Percentiles rank a stretch among this genome's conserved stretches.
These are phyloP conservation scores for Rutstroemia sp. DNA, from an alignment of 2,329 filamentous ascomycete species.

Conservation along the genomic window DNA sequence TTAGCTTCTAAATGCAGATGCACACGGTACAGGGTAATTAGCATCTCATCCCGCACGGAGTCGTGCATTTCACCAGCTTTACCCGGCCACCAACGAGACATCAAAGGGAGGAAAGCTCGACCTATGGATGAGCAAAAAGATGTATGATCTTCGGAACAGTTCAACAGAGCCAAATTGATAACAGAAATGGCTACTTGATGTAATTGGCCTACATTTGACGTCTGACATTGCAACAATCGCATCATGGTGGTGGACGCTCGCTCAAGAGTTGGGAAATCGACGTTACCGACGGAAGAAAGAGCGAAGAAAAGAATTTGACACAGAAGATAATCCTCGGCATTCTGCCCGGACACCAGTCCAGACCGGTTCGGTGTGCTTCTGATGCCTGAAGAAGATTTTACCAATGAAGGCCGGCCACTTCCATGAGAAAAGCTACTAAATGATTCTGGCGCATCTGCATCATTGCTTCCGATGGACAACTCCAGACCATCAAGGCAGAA, in stretches of 20 bases:
- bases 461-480: slow-evolving; percentile 33
- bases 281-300: slow-evolving; percentile 59
- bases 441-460: slow-evolving; percentile 17
- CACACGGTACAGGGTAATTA: slow-evolving; percentile 62
- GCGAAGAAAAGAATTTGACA: slow-evolving; percentile 61
- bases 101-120: slow-evolving; percentile 55
- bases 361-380: slow-evolving; percentile 21
- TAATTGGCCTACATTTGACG: slow-evolving; percentile 50
- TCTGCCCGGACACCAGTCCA: slow-evolving; percentile 27
- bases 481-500: slow-evolving; percentile 60
- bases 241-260: slow-evolving; percentile 49
- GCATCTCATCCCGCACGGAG: slow-evolving; percentile 67
- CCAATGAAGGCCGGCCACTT: slow-evolving; percentile 18
- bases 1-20: slow-evolving; percentile 56
- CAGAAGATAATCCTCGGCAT: slow-evolving; percentile 40
- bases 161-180: slow-evolving; percentile 63
- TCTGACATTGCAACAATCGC: slow-evolving; percentile 52
- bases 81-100: slow-evolving; percentile 71
- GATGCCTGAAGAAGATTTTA: background rate
- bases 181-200: slow-evolving; percentile 69
- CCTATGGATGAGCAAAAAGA: slow-evolving; percentile 53
- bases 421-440: slow-evolving; percentile 17
- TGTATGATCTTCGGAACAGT: slow-evolving; percentile 61
- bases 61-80: slow-evolving; percentile 52
- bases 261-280: slow-evolving; percentile 48